Percentiles rank a stretch among this genome's conserved stretches.
These are phyloP conservation scores for Abortiporus biennis DNA, from an alignment of 1,284 basidiomycete genomes.

Conservation along the genomic window DNA sequence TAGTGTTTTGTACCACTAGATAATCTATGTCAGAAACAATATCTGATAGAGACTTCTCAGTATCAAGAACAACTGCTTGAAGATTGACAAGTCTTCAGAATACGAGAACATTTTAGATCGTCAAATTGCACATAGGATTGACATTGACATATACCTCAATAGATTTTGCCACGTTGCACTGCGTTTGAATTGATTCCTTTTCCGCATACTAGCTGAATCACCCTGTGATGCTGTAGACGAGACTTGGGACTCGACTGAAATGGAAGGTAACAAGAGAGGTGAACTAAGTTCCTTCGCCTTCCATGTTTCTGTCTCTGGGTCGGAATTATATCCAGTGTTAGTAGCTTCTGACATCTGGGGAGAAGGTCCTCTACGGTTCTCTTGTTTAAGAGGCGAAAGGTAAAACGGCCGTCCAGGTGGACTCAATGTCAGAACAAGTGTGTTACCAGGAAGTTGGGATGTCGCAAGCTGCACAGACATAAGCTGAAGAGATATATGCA, in stretches of 20 bases:
- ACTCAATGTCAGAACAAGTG: slow-evolving; percentile 59
- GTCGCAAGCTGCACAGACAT: slow-evolving; percentile 43
- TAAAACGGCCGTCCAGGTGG: slow-evolving; percentile 55
- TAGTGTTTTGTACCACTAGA: slow-evolving; percentile 37
- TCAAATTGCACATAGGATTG: slow-evolving; percentile 17
- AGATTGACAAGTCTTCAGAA: slow-evolving; percentile 57
- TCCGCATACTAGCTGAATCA: too few species aligned
- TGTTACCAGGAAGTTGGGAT: slow-evolving; percentile 57
- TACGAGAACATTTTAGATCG: background rate
- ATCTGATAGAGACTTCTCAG: slow-evolving; percentile 50
- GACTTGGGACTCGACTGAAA: too few species aligned
- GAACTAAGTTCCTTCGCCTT: too few species aligned
- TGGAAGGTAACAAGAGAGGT: too few species aligned
- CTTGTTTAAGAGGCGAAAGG: slow-evolving; percentile 34
- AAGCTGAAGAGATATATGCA: slow-evolving; percentile 7
- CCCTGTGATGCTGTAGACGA: too few species aligned
- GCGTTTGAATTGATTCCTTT: too few species aligned
- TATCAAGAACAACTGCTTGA: slow-evolving; percentile 64
- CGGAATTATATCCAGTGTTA: slow-evolving; percentile 57
- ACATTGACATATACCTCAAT: slow-evolving; percentile 50
- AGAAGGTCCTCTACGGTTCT: slow-evolving; percentile 23
- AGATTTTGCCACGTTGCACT: too few species aligned
- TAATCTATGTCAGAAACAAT: slow-evolving; percentile 51
- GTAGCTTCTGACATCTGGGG: slow-evolving; percentile 46
- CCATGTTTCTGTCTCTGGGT: slow-evolving; percentile 50